Evolutionary conservation across 2,329 filamentous ascomycete species (phyloP).

Genomic region (Ilyonectria destructans): DNA sequence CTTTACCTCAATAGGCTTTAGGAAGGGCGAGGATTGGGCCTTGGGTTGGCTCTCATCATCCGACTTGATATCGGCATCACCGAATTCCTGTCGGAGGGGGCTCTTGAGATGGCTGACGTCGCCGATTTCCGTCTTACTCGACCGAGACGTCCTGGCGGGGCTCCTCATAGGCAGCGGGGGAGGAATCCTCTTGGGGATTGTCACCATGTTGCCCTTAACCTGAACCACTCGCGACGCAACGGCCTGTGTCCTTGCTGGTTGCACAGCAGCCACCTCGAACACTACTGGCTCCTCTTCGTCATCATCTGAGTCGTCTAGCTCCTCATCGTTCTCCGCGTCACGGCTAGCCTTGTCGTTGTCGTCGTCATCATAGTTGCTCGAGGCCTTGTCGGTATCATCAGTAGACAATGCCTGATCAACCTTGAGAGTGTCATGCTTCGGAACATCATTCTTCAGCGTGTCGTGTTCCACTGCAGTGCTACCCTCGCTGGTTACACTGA

Average conservation of each 20-base stretch:
- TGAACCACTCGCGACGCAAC: slow-evolving; percentile 77
- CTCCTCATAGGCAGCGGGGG: slow-evolving; percentile 86
- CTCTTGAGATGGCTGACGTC: slow-evolving; percentile 69
- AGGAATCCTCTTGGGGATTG: slow-evolving; percentile 84
- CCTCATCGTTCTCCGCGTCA: slow-evolving; percentile 47
- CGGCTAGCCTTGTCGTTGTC: slow-evolving; percentile 47
- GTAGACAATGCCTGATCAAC: slow-evolving; percentile 37
- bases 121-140: slow-evolving; percentile 70
- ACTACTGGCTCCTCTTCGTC: slow-evolving; percentile 77
- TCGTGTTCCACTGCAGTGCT: slow-evolving; percentile 43
- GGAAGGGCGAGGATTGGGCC: slow-evolving; percentile 40
- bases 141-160: slow-evolving; percentile 74
- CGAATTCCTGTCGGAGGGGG: slow-evolving; percentile 67
- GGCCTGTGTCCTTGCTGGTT: slow-evolving; percentile 70
- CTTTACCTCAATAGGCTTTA: slow-evolving; percentile 42
- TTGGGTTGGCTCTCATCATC: slow-evolving; percentile 44
- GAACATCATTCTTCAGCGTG: slow-evolving; percentile 28
- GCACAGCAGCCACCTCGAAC: slow-evolving; percentile 76
- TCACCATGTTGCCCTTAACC: slow-evolving; percentile 85
- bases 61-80: slow-evolving; percentile 49
- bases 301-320: slow-evolving; percentile 62
- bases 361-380: slow-evolving; percentile 46
- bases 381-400: slow-evolving; percentile 47
- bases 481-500: slow-evolving; percentile 43
- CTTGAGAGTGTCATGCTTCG: slow-evolving; percentile 41